Base-by-base conservation (phyloP, 352 stramenopile genomes). In the Pythium vanterpoolii region DNA sequence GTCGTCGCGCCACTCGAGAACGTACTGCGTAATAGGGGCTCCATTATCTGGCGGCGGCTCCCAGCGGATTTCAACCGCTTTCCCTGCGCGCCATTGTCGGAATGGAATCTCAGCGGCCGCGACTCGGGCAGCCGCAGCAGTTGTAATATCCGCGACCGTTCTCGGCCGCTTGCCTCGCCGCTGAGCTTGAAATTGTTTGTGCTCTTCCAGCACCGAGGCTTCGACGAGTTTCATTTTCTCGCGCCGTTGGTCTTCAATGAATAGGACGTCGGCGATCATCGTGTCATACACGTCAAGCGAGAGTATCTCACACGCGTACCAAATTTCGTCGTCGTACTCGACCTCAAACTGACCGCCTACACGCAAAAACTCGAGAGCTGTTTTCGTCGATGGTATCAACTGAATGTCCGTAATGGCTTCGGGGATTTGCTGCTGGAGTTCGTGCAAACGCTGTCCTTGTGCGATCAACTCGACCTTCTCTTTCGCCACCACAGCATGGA, bases 221-320 rank as follows among this genome's bases (percentile, higher is more conserved):
- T 85, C 68, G 1, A 93, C 43, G 5, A 93, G 71, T 45, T 84
- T 79, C 39, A 93, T 85, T 26, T 66, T 83, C 47, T 93, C 84
- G 1, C 71, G 70, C n/a, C 77, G 74, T 26, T 79, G 64, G 39
- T 93, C 84, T 11, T 87, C 73, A 0, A 74, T 33, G 56, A 86
- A 90, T 13, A 87, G 30, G 11, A 93, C 55, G 0, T 90, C 69
- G 0, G 84, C 84, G 1, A 74, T 87, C 55, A 73, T 79, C 2
- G 69, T 66, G n/a, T 83, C 74, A 43, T 79, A 90, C 14, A 75
- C 60, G 39, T 93, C 84, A 0, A 92, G 34, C 0, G 65, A 64
- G 8, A 88, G 31, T 27, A 93, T 63, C 21, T 70, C 69, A 16
- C 78, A 86, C 45, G 83, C 62, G 53, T 93, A 90, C 79, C 82